Evolutionary conservation across 129 eudicot genomes (phyloP).

Genomic region (Deinandra increscens): DNA sequence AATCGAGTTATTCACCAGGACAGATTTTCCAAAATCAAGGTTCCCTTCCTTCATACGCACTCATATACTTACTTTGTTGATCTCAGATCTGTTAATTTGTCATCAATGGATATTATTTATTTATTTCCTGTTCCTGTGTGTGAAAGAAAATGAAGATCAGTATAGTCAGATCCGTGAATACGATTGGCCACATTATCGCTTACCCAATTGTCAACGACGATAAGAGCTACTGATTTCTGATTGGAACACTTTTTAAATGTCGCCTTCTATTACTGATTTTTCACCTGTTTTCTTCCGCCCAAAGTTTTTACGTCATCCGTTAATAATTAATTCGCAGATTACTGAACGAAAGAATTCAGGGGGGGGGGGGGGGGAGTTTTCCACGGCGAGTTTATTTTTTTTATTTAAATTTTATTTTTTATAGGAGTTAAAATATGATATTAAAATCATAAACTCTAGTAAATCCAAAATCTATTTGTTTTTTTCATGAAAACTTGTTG

Average conservation of each 20-base stretch:
- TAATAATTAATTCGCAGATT: too few relatives aligned
- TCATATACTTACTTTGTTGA: background rate
- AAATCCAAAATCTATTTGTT: too few relatives aligned
- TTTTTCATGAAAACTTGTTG: too few relatives aligned
- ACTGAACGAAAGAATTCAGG: background rate
- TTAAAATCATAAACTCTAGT: too few relatives aligned
- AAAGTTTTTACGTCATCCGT: background rate
- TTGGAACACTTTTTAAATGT: constrained; percentile 8
- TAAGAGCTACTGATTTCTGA: background rate
- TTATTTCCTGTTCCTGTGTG: background rate
- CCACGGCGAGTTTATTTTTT: background rate
- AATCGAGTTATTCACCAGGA: constrained; percentile 21
- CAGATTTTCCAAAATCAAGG: constrained; percentile 36
- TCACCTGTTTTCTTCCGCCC: background rate
- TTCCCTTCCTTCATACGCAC: background rate
- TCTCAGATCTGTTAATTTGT: constrained; percentile 7
- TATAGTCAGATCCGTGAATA: background rate
- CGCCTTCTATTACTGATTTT: background rate
- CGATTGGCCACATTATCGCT: background rate
- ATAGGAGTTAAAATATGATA: background rate
- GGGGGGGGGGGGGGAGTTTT: background rate
- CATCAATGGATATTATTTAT: background rate
- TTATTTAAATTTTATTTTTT: too few relatives aligned
- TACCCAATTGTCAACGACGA: background rate
- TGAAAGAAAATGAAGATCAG: too few relatives aligned